Evolutionary conservation across 2,329 filamentous ascomycete species (phyloP).

Genomic region (Orbilia javanica): DNA sequence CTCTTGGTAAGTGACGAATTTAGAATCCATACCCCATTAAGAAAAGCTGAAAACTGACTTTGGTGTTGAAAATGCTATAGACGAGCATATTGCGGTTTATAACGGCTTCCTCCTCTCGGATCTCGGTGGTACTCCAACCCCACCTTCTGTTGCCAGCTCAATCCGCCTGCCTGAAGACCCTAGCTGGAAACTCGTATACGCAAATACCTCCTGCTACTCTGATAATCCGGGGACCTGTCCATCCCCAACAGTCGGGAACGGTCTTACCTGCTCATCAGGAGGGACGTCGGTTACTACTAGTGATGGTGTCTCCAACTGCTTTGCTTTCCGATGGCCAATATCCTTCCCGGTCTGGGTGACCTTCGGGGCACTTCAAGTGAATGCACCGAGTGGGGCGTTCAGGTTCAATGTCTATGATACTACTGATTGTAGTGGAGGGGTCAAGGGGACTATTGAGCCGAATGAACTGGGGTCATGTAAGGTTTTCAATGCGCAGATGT

Average conservation of each 20-base stretch:
- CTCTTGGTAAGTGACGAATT: conserved; percentile 21
- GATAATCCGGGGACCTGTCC: conserved; percentile 16
- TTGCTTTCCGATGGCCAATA: conserved; percentile 44
- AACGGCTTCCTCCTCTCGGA: conserved; percentile 48
- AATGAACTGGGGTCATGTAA: conserved; percentile 51
- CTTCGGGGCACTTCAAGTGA: conserved; percentile 26
- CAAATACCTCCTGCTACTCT: conserved; percentile 49
- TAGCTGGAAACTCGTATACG: conserved; percentile 38
- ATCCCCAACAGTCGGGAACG: conserved; percentile 4
- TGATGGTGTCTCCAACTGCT: conserved; percentile 41
- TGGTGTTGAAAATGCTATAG: conserved; percentile 13
- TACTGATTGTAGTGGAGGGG: conserved; percentile 30
- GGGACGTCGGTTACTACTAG: conserved; percentile 5
- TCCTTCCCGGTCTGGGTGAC: conserved; percentile 35
- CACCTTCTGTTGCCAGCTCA: conserved; percentile 26
- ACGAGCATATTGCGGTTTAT: conserved; percentile 50
- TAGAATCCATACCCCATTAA: neutral
- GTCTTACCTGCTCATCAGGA: conserved; percentile 2
- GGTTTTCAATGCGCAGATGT: conserved; percentile 39
- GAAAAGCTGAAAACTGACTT: neutral
- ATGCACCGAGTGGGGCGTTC: conserved; percentile 46
- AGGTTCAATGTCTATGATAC: conserved; percentile 48
- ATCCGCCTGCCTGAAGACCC: conserved; percentile 31
- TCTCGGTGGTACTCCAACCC: conserved; percentile 41
- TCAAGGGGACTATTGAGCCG: conserved; percentile 30